Percentiles rank a stretch among this genome's conserved stretches.
phyloP scores from a whole-genome alignment of 192 early-diverging fungal genomes.

The Backusella luteola region DNA sequence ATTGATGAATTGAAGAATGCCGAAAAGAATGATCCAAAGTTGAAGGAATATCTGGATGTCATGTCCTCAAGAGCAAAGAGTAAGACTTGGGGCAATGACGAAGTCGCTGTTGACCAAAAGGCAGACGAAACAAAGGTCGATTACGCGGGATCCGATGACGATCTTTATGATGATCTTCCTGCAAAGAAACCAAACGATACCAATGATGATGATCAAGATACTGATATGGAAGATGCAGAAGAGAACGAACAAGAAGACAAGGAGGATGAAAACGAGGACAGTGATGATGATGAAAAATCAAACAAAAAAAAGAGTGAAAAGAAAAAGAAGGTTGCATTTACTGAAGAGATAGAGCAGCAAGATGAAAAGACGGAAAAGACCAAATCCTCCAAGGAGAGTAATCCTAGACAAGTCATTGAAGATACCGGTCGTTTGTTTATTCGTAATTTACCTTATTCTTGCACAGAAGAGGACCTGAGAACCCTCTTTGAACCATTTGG shows the following conservation, averaged over 20 bases:
- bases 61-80: slow-evolving; percentile 79
- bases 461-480: slow-evolving; percentile 86
- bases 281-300: slow-evolving; percentile 6
- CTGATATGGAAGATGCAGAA: slow-evolving; percentile 28
- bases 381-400: slow-evolving; percentile 24
- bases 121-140: slow-evolving; percentile 34
- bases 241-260: slow-evolving; percentile 27
- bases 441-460: slow-evolving; percentile 88
- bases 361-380: background rate
- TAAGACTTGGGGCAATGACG: slow-evolving; percentile 93
- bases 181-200: slow-evolving; percentile 41
- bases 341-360: background rate
- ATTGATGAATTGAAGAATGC: slow-evolving; percentile 46
- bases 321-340: background rate
- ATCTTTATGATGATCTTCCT: slow-evolving; percentile 70
- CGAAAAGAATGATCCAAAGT: slow-evolving; percentile 74
- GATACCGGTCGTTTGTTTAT: slow-evolving; percentile 96
- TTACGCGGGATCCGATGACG: slow-evolving; percentile 64
- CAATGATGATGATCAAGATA: slow-evolving; percentile 19
- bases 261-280: slow-evolving; percentile 18
- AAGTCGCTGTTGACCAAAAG: slow-evolving; percentile 42
- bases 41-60: slow-evolving; percentile 88
- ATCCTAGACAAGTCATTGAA: slow-evolving; percentile 68
- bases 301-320: slow-evolving; percentile 16
- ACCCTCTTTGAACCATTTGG: slow-evolving; percentile 84